Evolutionary conservation across 306 rosid species (phyloP), one percentile per base, ranked within the genome.

Genomic region (Pueraria montana): DNA sequence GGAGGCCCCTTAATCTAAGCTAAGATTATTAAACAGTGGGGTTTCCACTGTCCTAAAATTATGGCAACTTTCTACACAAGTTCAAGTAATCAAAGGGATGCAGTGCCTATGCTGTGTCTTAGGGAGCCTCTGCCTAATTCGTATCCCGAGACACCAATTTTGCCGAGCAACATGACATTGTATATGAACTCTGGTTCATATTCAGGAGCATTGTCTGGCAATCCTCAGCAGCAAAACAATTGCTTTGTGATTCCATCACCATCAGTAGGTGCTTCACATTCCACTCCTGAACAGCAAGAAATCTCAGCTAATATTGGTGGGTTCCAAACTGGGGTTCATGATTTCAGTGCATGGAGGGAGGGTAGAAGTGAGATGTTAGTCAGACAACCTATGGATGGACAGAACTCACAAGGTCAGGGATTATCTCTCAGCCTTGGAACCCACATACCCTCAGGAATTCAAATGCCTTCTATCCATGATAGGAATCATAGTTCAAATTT

Each of bases 401-500:
- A 84, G 84, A 85, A 78, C 84, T 69, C 91, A 87, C 95, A 84
- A 85, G 91, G 88, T 50, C 97, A 91, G 77, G 96, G 93, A 75
- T 86, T 93, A 55, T 91, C 94, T 81, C 94, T 93, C 62, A 90
- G 92, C 84, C 94, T 93, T 12, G 84, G 95, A 71, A 89, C 93
- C 34, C 91, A 88, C 74, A 89, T 89, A 8, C 83, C 90, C 56
- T 77, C 94, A 34, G 91, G 83, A 84, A 86, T 89, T 55, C 92
- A 88, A 79, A 84, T 93, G 81, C 84, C 93, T 76, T 85, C 88
- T 18, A 77, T 91, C 64, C 81, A 87, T 40, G 87, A 83, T 77
- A 83, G 85, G 34, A 84, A 84, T 86, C 87, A 88, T 11, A 87
- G 78, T 76, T 74, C 79, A 72, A 91, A 84, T 56, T 84, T 93